Evolutionary conservation across 2,329 filamentous ascomycete genomes (phyloP), one percentile per base, ranked within the genome.

Genomic region (Cytospora chrysosperma): DNA sequence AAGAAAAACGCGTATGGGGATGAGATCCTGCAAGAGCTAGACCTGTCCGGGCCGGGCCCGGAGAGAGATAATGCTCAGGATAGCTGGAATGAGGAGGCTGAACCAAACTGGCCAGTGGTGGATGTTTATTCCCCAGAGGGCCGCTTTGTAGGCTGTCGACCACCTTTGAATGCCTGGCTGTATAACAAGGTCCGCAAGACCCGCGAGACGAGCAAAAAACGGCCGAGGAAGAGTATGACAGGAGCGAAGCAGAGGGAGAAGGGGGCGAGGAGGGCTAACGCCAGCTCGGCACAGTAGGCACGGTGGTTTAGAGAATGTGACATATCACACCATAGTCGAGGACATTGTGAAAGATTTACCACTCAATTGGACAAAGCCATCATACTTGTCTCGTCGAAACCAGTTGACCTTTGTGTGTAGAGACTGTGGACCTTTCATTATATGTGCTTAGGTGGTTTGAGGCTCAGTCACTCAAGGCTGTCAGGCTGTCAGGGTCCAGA

Each of bases 101-200:
- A 80, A 68, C 73, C 74, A 0, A 75, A 78, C 26, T 87, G 86
- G 79, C 92, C 92, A 0, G 80, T 87, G 12, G 84, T 99, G 8
- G 93, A 98, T 68, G 86, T 98, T 0, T 97, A 90, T 71, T 90
- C 85, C 30, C 95, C 95, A 0, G 83, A 92, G 63, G 95, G 95
- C n/a, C 88, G 86, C 70, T 95, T 90, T 69, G 80, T 98, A 32
- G 88, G 83, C 1, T 77, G 79, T 12, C 81, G 92, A 40, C 74
- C 73, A 68, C 89, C 91, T 1, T 87, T 96, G 80, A 87, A 89
- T 69, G 91, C 86, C 8, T 93, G 88, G 84, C 64, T 88, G 64
- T 74, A 88, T 59, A 84, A 83, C 67, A 86, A 85, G 72, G 84
- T 85, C 30, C 78, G 77, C 17, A 75, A 79, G n/a, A 75, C 78